Evolutionary conservation across 2,329 filamentous ascomycete genomes (phyloP), one percentile per base, ranked within the genome.

Genomic region (Colletotrichum eleusines): DNA sequence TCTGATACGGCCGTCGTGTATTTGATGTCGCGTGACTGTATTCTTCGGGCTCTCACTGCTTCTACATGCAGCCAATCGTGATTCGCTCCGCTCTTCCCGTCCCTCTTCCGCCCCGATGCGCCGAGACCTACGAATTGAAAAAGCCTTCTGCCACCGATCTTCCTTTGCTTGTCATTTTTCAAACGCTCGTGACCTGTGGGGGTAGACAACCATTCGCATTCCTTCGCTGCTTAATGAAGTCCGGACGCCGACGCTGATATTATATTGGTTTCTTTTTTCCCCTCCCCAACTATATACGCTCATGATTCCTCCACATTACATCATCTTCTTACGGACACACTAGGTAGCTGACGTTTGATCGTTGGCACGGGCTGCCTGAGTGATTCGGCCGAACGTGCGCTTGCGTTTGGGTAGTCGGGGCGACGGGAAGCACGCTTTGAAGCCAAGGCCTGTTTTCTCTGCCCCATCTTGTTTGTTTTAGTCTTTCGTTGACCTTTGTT

Each of bases 161-260:
- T 42, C 31, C 33, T 50, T 35, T 9, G 23, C 40, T 14, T 23
- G 31, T n/a, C 44, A 0, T 35, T 48, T 51, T 42, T 44, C n/a
- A n/a, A 42, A 42, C 26, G 51, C 57, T 38, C 18, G 20, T 68
- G 57, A 67, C 31, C 31, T 71, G 42, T 68, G 63, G 68, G 63
- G 54, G n/a, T 31, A 46, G 12, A 28, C 23, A 26, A 40, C 16
- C 50, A 14, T 46, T 63, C 51, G 35, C 57, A 53, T 58, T 46
- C 69, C 58, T 54, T 71, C 69, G 58, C 69, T 51, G 31, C 64
- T 28, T 60, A 64, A 65, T 61, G 26, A 58, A 66, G 46, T 62
- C 72, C 69, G 72, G 65, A 73, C 72, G 69, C 72, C 72, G 65
- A 69, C 72, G 72, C 65, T 73, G 69, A 51, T 61, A 59, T 62